Percentiles rank a stretch among this genome's conserved stretches.
phyloP scores from a whole-genome alignment of 2,329 filamentous ascomycete genomes.

The Aureobasidium sp. region DNA sequence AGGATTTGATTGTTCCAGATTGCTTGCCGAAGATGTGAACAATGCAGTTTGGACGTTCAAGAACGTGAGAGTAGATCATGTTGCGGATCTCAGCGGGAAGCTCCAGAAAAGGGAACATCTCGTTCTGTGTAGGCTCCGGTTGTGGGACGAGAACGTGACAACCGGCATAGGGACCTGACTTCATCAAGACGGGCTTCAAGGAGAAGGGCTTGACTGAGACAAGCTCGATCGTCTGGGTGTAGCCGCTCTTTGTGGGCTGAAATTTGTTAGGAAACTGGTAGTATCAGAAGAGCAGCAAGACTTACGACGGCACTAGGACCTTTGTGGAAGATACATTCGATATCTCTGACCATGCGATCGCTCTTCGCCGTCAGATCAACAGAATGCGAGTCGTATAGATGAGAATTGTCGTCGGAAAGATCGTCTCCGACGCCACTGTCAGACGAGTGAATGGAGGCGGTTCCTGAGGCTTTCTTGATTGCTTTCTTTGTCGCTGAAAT shows the following conservation, averaged over 20 bases:
- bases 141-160: conserved; percentile 19
- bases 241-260: background rate
- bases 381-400: background rate
- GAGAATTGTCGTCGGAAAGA: background rate
- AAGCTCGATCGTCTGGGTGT: conserved; percentile 2
- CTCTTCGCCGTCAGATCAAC: background rate
- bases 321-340: background rate
- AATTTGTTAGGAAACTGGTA: background rate
- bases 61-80: conserved; percentile 19
- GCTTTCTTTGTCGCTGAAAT: background rate
- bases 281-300: background rate
- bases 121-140: conserved; percentile 11
- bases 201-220: conserved; percentile 9
- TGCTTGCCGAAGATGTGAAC: background rate
- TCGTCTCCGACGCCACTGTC: too few species aligned
- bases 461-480: background rate
- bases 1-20: background rate
- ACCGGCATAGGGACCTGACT: conserved; percentile 17
- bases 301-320: background rate
- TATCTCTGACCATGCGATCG: background rate
- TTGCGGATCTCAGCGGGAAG: conserved; percentile 22
- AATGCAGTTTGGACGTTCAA: background rate
- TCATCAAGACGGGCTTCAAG: conserved; percentile 11
- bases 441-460: too few species aligned
- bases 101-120: conserved; percentile 16